These are phyloP conservation scores for Apophysomyces sp. DNA, from an alignment of 371 early-diverging fungal species.

Conservation along the genomic window DNA sequence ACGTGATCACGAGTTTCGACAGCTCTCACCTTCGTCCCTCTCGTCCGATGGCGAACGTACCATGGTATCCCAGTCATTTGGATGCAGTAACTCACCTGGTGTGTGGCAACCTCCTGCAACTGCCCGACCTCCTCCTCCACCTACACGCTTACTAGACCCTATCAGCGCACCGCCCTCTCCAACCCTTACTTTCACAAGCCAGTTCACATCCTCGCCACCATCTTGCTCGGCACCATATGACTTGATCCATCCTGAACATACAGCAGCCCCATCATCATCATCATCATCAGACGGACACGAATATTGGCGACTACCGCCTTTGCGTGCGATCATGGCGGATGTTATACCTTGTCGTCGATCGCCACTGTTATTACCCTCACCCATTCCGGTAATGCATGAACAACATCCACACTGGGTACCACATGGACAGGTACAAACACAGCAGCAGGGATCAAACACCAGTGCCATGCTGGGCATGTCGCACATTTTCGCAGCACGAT, in stretches of 20 bases:
- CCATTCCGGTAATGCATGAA: neutral
- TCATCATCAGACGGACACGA: neutral
- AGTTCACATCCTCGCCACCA: slow-evolving; percentile 10
- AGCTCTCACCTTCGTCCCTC: slow-evolving; percentile 4
- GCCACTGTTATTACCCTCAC: neutral
- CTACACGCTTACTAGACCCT: neutral
- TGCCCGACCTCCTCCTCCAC: neutral
- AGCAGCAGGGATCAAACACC: neutral
- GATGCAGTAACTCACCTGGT: slow-evolving; percentile 1
- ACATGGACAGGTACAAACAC: neutral
- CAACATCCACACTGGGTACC: neutral
- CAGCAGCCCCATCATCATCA: neutral
- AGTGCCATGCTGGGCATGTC: slow-evolving; percentile 1
- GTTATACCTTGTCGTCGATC: neutral
- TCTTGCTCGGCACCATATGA: neutral
- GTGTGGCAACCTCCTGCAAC: neutral
- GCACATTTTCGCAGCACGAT: neutral
- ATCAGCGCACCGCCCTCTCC: neutral
- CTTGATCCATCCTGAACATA: neutral
- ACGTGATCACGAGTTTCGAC: slow-evolving; percentile 4
- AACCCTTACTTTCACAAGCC: neutral
- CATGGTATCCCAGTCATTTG: neutral
- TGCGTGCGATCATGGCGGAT: slow-evolving; percentile 14
- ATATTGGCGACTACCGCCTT: slow-evolving; percentile 7
- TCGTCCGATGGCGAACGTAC: slow-evolving; percentile 10